Conservation (phyloP, 495 filamentous ascomycete species). For the Neurospora sp. region DNA sequence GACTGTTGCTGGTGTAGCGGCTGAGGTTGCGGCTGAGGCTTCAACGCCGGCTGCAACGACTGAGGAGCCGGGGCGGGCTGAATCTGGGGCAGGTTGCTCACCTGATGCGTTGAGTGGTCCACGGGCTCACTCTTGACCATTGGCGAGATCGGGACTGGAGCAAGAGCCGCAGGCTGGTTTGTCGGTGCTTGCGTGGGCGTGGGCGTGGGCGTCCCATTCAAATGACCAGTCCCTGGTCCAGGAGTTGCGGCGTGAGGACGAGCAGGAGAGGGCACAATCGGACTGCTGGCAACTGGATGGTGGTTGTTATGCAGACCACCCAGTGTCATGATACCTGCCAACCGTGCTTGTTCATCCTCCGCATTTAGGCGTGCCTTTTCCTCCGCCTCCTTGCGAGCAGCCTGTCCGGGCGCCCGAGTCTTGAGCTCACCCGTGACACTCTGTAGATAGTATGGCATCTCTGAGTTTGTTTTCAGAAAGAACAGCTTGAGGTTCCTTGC, state of each 20-base stretch:
- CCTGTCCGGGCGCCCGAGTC: conserved; percentile 76
- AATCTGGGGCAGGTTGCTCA: conserved; percentile 16
- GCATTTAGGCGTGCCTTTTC: conserved; percentile 55
- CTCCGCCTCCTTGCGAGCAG: conserved; percentile 70
- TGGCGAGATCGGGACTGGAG: conserved; percentile 11
- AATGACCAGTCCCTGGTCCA: background rate
- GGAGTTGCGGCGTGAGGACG: conserved; percentile 7
- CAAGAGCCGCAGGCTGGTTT: background rate
- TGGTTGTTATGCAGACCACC: conserved; percentile 31
- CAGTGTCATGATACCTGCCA: conserved; percentile 56
- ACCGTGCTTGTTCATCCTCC: conserved; percentile 60
- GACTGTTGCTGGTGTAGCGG: conserved; percentile 3
- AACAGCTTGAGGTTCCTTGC: conserved; percentile 90
- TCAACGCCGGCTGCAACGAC: conserved; percentile 7
- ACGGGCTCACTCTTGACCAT: conserved; percentile 15
- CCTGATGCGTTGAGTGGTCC: conserved; percentile 10
- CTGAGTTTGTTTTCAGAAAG: conserved; percentile 86
- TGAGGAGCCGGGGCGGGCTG: conserved; percentile 16
- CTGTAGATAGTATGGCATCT: conserved; percentile 85
- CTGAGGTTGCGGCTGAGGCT: conserved; percentile 7
- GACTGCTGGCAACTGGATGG: conserved; percentile 4
- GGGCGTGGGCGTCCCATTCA: background rate
- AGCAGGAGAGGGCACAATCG: conserved; percentile 5
- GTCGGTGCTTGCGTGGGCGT: background rate
- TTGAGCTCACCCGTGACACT: conserved; percentile 91